Conservation (phyloP, 495 filamentous ascomycete species). For the Cercophora scortea region DNA sequence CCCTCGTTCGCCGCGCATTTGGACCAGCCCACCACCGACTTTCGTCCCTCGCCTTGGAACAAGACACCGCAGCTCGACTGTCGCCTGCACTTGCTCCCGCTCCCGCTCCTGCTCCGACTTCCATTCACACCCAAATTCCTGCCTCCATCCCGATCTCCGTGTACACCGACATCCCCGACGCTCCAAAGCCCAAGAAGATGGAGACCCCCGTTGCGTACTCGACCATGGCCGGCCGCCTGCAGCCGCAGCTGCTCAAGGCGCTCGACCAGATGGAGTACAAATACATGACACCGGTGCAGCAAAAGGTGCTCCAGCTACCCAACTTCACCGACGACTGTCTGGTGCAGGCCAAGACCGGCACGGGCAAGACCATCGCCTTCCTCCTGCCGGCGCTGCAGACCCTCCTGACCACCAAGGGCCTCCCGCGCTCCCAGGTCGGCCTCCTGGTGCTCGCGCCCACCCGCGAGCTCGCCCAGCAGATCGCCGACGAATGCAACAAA, state of each 20-base stretch:
- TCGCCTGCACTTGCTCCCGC: neutral
- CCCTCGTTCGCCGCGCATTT: too few species aligned
- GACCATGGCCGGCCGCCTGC: constrained; percentile 14
- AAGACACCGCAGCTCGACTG: too few species aligned
- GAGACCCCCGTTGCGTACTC: neutral
- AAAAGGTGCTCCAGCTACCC: constrained; percentile 59
- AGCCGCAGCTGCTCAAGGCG: constrained; percentile 56
- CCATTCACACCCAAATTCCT: neutral
- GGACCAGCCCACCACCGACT: too few species aligned
- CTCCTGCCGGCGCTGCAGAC: constrained; percentile 62
- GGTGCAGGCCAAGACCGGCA: constrained; percentile 81
- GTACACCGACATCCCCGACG: too few species aligned
- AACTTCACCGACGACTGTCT: constrained; percentile 62
- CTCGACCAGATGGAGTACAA: constrained; percentile 56
- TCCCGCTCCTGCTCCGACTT: neutral
- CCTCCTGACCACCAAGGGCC: constrained; percentile 44
- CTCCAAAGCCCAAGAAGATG: too few species aligned
- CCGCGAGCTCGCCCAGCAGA: constrained; percentile 85
- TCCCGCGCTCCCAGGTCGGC: constrained; percentile 33
- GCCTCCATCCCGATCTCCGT: too few species aligned
- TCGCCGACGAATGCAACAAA: constrained; percentile 67
- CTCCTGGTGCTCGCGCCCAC: constrained; percentile 86
- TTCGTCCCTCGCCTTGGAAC: too few species aligned
- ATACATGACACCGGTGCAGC: constrained; percentile 80
- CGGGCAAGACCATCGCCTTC: constrained; percentile 94